These are phyloP conservation scores for Gymnopilus junonius DNA, from an alignment of 768 basidiomycete genomes.

Conservation along the genomic window DNA sequence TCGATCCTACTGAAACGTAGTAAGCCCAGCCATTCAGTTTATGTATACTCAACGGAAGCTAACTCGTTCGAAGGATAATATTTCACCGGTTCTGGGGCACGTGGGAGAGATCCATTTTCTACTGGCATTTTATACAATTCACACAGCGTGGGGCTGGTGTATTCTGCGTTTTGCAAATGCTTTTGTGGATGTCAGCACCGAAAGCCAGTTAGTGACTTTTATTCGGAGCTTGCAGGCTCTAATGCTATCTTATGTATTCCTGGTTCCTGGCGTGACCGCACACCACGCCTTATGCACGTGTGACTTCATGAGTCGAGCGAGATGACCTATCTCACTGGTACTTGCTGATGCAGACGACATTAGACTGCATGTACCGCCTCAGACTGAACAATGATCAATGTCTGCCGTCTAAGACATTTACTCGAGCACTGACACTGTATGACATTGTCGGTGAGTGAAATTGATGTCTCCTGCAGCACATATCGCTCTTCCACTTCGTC, in stretches of 20 bases:
- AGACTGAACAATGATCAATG: background rate
- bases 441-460: too few species aligned
- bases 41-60: background rate
- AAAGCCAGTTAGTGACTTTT: background rate
- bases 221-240: background rate
- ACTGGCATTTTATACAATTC: slow-evolving; percentile 20
- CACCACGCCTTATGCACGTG: background rate
- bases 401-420: background rate
- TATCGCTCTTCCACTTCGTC: too few species aligned
- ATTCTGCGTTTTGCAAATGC: background rate
- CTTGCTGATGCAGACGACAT: background rate
- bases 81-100: slow-evolving; percentile 3
- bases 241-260: background rate
- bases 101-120: slow-evolving; percentile 24
- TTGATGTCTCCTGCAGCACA: background rate
- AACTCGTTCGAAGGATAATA: slow-evolving; percentile 4
- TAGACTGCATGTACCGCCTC: background rate
- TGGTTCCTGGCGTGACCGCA: background rate
- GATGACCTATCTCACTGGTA: background rate
- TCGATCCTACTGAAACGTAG: slow-evolving; percentile 9
- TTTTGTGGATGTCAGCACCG: background rate
- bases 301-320: background rate
- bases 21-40: background rate
- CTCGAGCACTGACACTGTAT: too few species aligned
- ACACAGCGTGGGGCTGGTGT: background rate